phyloP scores from a whole-genome alignment of 345 rosid genomes.

The Ricinus communis region DNA sequence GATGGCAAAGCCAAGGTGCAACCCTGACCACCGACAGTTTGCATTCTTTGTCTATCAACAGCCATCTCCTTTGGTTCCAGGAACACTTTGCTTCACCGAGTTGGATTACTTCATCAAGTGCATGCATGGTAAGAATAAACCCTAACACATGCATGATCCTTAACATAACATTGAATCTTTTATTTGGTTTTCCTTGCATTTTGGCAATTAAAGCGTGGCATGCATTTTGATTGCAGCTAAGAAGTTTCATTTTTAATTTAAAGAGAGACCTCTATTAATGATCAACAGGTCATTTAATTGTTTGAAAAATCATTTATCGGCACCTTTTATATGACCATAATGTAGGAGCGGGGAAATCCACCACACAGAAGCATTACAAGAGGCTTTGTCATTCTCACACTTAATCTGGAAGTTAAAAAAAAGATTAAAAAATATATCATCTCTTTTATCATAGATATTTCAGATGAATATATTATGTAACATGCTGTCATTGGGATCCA shows the following conservation, averaged over 20 bases:
- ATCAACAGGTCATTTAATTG: not conserved
- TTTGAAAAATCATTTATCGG: not conserved
- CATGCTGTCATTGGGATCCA: too few species aligned
- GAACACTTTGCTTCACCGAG: constrained; percentile 71
- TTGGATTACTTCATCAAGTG: constrained; percentile 68
- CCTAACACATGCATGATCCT: not conserved
- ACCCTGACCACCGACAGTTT: constrained; percentile 72
- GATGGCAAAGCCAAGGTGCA: constrained; percentile 81
- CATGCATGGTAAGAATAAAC: constrained; percentile 68
- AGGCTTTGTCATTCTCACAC: not conserved
- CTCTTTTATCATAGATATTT: too few species aligned
- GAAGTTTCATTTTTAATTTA: not conserved
- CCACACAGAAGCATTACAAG: not conserved
- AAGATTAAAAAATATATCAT: too few species aligned
- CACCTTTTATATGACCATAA: not conserved
- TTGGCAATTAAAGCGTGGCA: not conserved
- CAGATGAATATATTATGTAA: too few species aligned
- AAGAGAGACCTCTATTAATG: not conserved
- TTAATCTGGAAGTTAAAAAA: not conserved
- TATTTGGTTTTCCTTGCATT: not conserved
- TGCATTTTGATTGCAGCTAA: not conserved
- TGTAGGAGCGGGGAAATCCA: not conserved
- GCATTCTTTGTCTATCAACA: constrained; percentile 76
- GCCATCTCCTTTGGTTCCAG: constrained; percentile 71
- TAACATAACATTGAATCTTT: not conserved